These are phyloP conservation scores for Strobilomyces echinocephalus DNA, from an alignment of 768 basidiomycete species.

Conservation along the genomic window DNA sequence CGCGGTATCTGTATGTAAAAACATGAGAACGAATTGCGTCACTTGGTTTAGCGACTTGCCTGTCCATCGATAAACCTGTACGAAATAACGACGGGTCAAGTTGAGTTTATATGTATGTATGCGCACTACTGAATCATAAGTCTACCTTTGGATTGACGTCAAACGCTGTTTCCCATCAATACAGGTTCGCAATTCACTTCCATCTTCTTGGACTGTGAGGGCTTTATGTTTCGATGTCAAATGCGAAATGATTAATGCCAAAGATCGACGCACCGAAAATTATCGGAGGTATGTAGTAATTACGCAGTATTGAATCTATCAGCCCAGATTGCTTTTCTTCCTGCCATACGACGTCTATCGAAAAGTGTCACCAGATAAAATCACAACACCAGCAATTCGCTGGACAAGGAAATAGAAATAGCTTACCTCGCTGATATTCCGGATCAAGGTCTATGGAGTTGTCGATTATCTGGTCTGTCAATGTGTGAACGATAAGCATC, in stretches of 20 bases:
- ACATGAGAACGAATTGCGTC: background rate
- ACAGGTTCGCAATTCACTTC: slow-evolving; percentile 45
- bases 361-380: background rate
- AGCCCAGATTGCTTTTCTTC: slow-evolving; percentile 55
- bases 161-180: slow-evolving; percentile 74
- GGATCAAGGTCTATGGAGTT: slow-evolving; percentile 53
- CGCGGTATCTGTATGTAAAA: slow-evolving; percentile 37
- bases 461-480: slow-evolving; percentile 44
- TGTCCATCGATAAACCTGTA: slow-evolving; percentile 51
- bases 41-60: slow-evolving; percentile 35
- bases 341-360: slow-evolving; percentile 59
- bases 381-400: no score
- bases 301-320: slow-evolving; percentile 60
- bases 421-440: slow-evolving; percentile 59
- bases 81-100: background rate
- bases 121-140: background rate
- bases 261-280: slow-evolving; percentile 48
- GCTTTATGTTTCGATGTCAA: slow-evolving; percentile 28
- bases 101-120: background rate
- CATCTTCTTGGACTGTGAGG: slow-evolving; percentile 36
- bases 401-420: background rate
- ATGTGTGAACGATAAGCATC: background rate
- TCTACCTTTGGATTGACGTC: slow-evolving; percentile 58
- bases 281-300: slow-evolving; percentile 64
- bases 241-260: background rate